Evolutionary conservation across 2,329 filamentous ascomycete species (phyloP).

Genomic region (Ilyonectria sp.): DNA sequence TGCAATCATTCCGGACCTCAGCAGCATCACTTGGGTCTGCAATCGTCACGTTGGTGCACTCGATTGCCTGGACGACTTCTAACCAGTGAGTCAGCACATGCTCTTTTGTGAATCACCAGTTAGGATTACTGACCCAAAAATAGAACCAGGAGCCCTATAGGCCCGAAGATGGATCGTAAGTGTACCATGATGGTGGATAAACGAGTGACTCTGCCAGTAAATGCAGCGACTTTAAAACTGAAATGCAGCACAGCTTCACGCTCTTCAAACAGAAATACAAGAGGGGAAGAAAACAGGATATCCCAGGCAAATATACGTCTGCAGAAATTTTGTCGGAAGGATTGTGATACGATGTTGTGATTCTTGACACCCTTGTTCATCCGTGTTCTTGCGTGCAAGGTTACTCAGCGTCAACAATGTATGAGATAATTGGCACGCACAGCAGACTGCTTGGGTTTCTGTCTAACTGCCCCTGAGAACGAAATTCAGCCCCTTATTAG

Average conservation of each 20-base stretch:
- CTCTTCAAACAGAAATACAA: neutral
- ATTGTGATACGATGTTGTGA: neutral
- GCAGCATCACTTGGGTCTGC: conserved; percentile 28
- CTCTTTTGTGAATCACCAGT: neutral
- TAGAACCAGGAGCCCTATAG: neutral
- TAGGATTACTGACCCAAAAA: neutral
- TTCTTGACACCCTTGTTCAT: neutral
- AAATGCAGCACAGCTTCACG: neutral
- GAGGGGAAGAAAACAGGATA: neutral
- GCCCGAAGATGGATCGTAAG: neutral
- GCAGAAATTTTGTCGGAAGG: neutral
- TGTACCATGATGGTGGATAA: neutral
- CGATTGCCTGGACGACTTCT: conserved; percentile 18
- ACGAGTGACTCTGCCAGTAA: neutral
- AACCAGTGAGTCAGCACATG: neutral
- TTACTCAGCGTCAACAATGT: neutral
- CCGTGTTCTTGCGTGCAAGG: neutral
- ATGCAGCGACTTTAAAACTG: neutral
- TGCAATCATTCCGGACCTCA: conserved; percentile 28
- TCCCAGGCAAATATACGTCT: neutral
- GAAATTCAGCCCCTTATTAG: too few species aligned
- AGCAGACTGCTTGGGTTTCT: neutral
- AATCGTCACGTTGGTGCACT: conserved; percentile 35
- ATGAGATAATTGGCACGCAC: neutral
- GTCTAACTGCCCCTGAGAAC: neutral